Evolutionary conservation across 2,329 filamentous ascomycete genomes (phyloP), one percentile per base, ranked within the genome.

Genomic region (Nothomitra cinnamomea): DNA sequence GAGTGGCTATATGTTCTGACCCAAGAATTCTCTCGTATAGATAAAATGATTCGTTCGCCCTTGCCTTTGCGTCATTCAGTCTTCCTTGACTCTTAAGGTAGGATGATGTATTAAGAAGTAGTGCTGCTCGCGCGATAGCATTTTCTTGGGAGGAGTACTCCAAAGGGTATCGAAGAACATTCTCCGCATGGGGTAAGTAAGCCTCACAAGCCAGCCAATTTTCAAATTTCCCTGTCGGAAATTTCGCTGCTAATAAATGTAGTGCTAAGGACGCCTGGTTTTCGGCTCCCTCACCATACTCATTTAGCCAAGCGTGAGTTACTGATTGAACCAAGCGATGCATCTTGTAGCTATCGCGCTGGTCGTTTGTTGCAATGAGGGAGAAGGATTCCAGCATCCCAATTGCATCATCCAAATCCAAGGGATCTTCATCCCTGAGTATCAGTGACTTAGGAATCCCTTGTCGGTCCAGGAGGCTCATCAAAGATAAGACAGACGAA

Each of bases 321-420:
- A 48, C 54, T 17, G 54, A 24, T 21, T 32, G 45, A 15, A 57
- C 56, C 28, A 57, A 42, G 45, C 48, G 38, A 50, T 57, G 54
- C n/a, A 57, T 21, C 21, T 48, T 51, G 24, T 52, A 54, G 40
- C 4, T 52, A n/a, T 35, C 28, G 15, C 6, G 4, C 13, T 52
- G 40, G 24, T 48, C 45, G 4, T 25, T 47, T 17, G 17, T 21
- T 13, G 52, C 38, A n/a, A 57, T 43, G 12, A 57, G 51, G 13
- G 55, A 58, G 49, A 54, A 58, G 15, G 53, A 41, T 19, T 55
- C 45, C 24, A 58, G 42, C 12, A 51, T 13, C 7, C 51, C 53
- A 15, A 56, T 51, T 3, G 55, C 55, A 32, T 56, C 51, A 36
- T 55, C 51, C 15, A 58, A 57, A 42, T 56, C 56, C 22, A 56